Evolutionary conservation across 305 asterid genomes (phyloP).

Genomic region (Fraxinus paxiana): DNA sequence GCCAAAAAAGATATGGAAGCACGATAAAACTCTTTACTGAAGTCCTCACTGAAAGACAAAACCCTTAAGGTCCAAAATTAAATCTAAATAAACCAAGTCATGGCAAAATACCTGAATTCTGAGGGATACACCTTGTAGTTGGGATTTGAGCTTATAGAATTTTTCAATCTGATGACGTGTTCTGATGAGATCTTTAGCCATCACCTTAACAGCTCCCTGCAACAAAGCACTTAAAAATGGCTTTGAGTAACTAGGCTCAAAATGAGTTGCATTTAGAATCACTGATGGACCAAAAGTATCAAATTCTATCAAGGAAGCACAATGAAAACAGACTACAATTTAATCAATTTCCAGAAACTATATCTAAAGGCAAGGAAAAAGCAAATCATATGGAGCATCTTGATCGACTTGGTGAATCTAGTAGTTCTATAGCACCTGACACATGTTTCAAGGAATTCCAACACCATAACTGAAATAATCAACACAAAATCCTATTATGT

Average conservation of each 20-base stretch:
- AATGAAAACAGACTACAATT: not conserved
- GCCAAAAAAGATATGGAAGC: not conserved
- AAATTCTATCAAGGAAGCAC: not conserved
- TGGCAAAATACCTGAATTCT: slow-evolving; percentile 70
- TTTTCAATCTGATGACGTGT: slow-evolving; percentile 68
- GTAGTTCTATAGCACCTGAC: not conserved
- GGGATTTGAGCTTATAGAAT: slow-evolving; percentile 94
- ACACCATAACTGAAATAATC: not conserved
- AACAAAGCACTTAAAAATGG: slow-evolving; percentile 27
- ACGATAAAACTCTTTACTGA: not conserved
- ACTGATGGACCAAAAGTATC: not conserved
- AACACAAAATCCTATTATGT: not conserved
- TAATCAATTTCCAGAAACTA: not conserved
- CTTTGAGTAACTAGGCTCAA: slow-evolving; percentile 15
- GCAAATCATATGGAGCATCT: not conserved
- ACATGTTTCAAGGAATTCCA: not conserved
- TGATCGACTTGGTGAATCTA: not conserved
- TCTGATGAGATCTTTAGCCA: slow-evolving; percentile 59
- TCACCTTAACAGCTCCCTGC: slow-evolving; percentile 51
- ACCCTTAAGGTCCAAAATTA: not conserved
- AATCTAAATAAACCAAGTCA: not conserved
- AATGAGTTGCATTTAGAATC: slow-evolving; percentile 13
- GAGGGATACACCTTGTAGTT: slow-evolving; percentile 95
- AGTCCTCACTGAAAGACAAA: not conserved
- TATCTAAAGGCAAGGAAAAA: not conserved